Percentiles rank a stretch among this genome's conserved stretches.
phyloP scores from a whole-genome alignment of 768 basidiomycete species.

The Psilocybe tampanensis region DNA sequence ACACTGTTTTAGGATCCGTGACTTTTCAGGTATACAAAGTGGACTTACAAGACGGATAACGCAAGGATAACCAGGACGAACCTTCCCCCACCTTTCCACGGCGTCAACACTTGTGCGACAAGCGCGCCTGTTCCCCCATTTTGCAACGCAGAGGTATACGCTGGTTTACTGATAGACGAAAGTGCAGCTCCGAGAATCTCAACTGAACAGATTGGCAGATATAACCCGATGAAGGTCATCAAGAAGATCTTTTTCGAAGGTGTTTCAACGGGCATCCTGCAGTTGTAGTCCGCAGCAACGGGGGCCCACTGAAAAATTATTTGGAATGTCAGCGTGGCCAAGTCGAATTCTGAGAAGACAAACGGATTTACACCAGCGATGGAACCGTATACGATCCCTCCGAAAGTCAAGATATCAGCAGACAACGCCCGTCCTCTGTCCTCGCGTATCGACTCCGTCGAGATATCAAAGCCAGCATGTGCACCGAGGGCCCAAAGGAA shows the following conservation, averaged over 20 bases:
- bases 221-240: too few species aligned
- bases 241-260: too few species aligned
- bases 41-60: constrained; percentile 13
- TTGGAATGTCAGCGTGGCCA: not conserved
- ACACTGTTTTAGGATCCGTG: not conserved
- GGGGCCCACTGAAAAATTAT: constrained; percentile 13
- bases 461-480: constrained; percentile 14
- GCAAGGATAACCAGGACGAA: constrained; percentile 17
- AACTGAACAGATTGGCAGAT: not conserved
- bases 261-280: constrained; percentile 7
- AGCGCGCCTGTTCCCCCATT: constrained; percentile 45
- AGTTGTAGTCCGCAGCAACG: constrained; percentile 19
- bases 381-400: constrained; percentile 17
- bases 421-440: constrained; percentile 14
- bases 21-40: not conserved
- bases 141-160: constrained; percentile 29
- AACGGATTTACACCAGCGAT: constrained; percentile 14
- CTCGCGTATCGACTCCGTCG: constrained; percentile 9
- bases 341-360: too few species aligned
- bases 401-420: constrained; percentile 16
- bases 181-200: too few species aligned
- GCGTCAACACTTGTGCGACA: constrained; percentile 42
- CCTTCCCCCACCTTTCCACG: constrained; percentile 41
- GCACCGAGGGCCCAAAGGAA: constrained; percentile 19
- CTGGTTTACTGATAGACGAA: too few species aligned